A percentile compares a stretch with the other conserved stretches of the same genome.
Conservation (phyloP, 1,284 basidiomycete genomes). For the Leccinum griseonigrum region DNA sequence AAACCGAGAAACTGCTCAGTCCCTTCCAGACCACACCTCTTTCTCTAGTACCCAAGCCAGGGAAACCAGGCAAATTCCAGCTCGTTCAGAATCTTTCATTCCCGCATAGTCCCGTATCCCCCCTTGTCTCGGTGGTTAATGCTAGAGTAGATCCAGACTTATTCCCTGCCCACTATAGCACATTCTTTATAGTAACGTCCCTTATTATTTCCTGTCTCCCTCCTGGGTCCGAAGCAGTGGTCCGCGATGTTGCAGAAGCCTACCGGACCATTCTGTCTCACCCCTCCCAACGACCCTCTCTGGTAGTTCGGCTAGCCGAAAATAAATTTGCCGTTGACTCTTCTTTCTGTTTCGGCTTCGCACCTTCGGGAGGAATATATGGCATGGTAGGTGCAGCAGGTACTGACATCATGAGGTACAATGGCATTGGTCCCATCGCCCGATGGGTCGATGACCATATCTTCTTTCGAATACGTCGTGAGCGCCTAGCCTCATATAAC, state of each 20-base stretch:
- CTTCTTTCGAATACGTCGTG: not conserved
- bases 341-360: not conserved
- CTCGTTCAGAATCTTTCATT: not conserved
- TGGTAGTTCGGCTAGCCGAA: not conserved
- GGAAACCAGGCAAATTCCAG: not conserved
- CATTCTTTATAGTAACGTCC: not conserved
- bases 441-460: not conserved
- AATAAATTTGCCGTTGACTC: not conserved
- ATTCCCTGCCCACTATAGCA: not conserved
- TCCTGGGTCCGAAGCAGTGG: not conserved
- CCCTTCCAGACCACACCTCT: not conserved
- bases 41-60: not conserved
- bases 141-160: not conserved
- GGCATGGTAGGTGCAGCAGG: not conserved
- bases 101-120: not conserved
- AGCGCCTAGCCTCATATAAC: not conserved
- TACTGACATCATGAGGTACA: not conserved
- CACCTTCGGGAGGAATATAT: not conserved
- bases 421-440: not conserved
- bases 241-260: not conserved
- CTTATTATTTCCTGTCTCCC: not conserved
- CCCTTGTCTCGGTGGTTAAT: not conserved
- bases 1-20: no score
- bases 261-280: not conserved
- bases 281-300: not conserved